Base-by-base conservation (phyloP, 495 filamentous ascomycete species). In the Barbatosphaeria neglecta region DNA sequence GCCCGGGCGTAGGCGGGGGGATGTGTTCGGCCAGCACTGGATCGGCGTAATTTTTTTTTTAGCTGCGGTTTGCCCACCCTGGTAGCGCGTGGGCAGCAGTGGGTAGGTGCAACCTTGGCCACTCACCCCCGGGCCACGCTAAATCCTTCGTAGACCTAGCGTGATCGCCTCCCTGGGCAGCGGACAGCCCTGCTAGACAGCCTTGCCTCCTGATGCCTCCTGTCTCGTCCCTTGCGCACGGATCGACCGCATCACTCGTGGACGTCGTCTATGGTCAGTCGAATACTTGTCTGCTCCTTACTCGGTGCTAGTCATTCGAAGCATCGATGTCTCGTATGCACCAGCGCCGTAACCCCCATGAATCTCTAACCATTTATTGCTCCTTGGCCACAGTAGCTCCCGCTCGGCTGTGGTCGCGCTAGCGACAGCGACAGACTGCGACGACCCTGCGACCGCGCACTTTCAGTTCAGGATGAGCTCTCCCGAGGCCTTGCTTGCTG, bases 391-490 rank as follows among this genome's bases (percentile, higher is more conserved):
- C 31, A 35, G 31, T n/a, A 35, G 31, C 13, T 35, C 13, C 16
- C 6, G 31, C 16, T 16, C 13, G 31, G 31, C 13, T 11, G 31
- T n/a, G 31, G 31, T n/a, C 13, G 31, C 31, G 31, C 10, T n/a
- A 4, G 31, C 16, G 31, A n/a, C 13, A n/a, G 27, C 27, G 8
- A 13, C 27, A 31, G n/a, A n/a, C n/a, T n/a, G n/a, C n/a, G n/a
- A n/a, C n/a, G n/a, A n/a, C n/a, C n/a, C 13, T 15, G 9, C 31
- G 31, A 35, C 11, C 2, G 39, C 39, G 39, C 39, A 11, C 22
- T n/a, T 41, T 41, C 39, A 41, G 39, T 41, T 41, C 39, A 41
- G 39, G 22, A 41, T 41, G 39, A 22, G 39, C 39, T 20, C 39
- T 22, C 15, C 15, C 39, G 22, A 41, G 19, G 10, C 39, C 17